These are phyloP conservation scores for Herpetospermum pedunculosum DNA, from an alignment of 306 rosid genomes.

Conservation along the genomic window DNA sequence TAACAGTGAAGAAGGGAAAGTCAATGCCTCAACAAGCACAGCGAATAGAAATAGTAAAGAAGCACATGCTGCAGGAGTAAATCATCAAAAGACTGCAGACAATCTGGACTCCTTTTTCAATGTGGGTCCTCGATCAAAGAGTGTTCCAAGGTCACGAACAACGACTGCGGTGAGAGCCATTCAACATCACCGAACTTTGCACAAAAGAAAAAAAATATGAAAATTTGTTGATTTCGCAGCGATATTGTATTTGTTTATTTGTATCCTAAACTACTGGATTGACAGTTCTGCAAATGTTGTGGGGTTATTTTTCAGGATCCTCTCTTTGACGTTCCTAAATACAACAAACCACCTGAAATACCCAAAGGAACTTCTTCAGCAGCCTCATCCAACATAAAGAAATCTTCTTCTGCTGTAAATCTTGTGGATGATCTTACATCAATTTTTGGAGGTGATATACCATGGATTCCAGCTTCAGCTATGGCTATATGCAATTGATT, in stretches of 20 bases:
- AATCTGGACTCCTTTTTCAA: constrained; percentile 68
- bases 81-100: constrained; percentile 22
- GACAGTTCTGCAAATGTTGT: background rate
- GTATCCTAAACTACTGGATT: constrained; percentile 13
- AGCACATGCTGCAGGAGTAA: constrained; percentile 18
- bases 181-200: background rate
- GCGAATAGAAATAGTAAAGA: constrained; percentile 2
- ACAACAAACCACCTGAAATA: constrained; percentile 32
- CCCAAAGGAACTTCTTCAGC: constrained; percentile 36
- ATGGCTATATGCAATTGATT: background rate
- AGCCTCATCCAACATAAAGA: constrained; percentile 35
- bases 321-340: constrained; percentile 26
- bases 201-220: constrained; percentile 9
- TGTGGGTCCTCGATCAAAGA: constrained; percentile 47
- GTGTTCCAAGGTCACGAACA: constrained; percentile 74
- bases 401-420: constrained; percentile 32
- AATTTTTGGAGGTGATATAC: constrained; percentile 57
- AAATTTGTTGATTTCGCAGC: background rate
- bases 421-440: constrained; percentile 56
- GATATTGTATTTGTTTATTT: constrained; percentile 14
- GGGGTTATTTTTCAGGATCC: constrained; percentile 37
- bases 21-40: constrained; percentile 1
- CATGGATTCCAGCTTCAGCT: constrained; percentile 12
- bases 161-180: constrained; percentile 38
- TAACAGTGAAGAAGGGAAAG: constrained; percentile 23